Conservation (phyloP, 1,284 basidiomycete genomes). For the Cystobasidiaceae sp. region DNA sequence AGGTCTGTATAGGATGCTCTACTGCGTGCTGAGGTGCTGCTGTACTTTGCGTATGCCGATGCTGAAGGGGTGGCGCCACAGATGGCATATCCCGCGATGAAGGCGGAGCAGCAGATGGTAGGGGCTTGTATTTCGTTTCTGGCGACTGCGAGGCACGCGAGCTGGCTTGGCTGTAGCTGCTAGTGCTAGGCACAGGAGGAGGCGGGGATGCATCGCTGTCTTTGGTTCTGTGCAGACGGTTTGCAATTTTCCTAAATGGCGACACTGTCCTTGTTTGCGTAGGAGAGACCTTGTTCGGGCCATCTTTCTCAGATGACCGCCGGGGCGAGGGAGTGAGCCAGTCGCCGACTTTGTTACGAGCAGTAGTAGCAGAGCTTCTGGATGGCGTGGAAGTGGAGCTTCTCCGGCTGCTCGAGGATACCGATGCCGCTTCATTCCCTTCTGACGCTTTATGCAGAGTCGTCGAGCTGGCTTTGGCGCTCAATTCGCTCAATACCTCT, state of each 20-base stretch:
- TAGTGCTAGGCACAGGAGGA: background rate
- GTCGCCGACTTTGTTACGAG: constrained; percentile 14
- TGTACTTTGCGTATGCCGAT: too few species aligned
- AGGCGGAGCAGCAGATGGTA: too few species aligned
- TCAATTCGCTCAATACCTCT: constrained; percentile 52
- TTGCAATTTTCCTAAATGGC: constrained; percentile 18
- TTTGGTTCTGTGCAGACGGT: constrained; percentile 2
- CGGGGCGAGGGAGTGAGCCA: constrained; percentile 15
- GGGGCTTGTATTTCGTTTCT: background rate
- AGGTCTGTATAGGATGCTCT: background rate
- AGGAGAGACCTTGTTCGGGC: background rate
- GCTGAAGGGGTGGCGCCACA: too few species aligned
- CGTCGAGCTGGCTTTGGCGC: background rate
- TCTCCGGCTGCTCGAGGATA: background rate
- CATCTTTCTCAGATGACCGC: background rate
- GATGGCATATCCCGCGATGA: too few species aligned
- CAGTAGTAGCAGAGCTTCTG: background rate
- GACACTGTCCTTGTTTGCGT: constrained; percentile 6
- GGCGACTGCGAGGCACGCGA: constrained; percentile 1
- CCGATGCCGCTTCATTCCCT: background rate
- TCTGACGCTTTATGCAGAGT: background rate
- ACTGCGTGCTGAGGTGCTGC: too few species aligned
- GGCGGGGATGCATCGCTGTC: background rate
- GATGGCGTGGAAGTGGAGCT: constrained; percentile 5
- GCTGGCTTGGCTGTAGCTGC: background rate